Evolutionary conservation across 2,329 filamentous ascomycete genomes (phyloP).

Genomic region (Ciborinia camelliae): DNA sequence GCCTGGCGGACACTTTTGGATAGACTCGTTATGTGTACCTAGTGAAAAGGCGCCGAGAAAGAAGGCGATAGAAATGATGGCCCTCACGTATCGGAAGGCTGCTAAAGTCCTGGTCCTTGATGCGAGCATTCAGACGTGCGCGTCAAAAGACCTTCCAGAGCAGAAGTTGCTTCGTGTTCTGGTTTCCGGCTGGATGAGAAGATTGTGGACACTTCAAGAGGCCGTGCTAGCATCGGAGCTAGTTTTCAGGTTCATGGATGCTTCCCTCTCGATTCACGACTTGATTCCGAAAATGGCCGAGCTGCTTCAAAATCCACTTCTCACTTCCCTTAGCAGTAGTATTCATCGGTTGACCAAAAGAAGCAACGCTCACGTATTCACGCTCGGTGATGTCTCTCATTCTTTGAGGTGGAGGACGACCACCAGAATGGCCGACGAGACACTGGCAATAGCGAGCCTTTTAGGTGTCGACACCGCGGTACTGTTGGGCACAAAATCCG

Average conservation of each 20-base stretch:
- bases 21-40: constrained; percentile 41
- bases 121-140: constrained; percentile 32
- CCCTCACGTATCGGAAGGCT: constrained; percentile 38
- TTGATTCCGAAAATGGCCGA: too few relatives aligned
- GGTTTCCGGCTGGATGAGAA: constrained; percentile 41
- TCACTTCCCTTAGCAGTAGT: too few relatives aligned
- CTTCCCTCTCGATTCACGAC: too few relatives aligned
- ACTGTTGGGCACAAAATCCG: too few relatives aligned
- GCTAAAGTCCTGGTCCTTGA: constrained; percentile 37
- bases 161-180: constrained; percentile 32
- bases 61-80: constrained; percentile 37
- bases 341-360: too few relatives aligned
- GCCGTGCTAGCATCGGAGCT: constrained; percentile 37
- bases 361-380: too few relatives aligned
- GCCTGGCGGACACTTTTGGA: constrained; percentile 33
- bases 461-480: too few relatives aligned
- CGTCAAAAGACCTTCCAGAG: constrained; percentile 26
- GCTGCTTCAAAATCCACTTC: too few relatives aligned
- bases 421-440: too few relatives aligned
- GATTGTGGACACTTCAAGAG: constrained; percentile 44
- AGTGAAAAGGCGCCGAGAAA: constrained; percentile 24
- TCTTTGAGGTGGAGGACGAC: too few relatives aligned
- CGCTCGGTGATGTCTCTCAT: too few relatives aligned
- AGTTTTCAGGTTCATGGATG: constrained; percentile 39
- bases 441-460: too few relatives aligned